A percentile compares a stretch with the other conserved stretches of the same genome.
These are phyloP conservation scores for Alternaria alternata DNA, from an alignment of 2,329 filamentous ascomycete species.

Conservation along the genomic window DNA sequence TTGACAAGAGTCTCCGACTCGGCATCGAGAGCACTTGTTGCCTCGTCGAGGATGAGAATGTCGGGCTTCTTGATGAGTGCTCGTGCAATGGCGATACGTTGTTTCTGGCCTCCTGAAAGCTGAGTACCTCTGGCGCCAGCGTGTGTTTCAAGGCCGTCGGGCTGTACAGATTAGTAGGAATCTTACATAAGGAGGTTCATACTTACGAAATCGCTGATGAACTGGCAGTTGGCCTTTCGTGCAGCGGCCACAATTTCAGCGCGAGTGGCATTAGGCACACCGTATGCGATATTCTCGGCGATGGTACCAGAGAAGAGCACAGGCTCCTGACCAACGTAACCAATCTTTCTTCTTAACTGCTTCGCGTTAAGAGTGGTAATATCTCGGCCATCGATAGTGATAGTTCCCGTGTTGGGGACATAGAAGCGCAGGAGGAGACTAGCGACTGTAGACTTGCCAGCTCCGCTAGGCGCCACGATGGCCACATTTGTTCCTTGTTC, in stretches of 20 bases:
- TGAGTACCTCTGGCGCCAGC: conserved; percentile 93
- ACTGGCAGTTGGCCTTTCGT: conserved; percentile 91
- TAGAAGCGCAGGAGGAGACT: conserved; percentile 94
- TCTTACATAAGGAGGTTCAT: neutral
- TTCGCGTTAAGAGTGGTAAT: conserved; percentile 90
- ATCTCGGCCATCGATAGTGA: conserved; percentile 85
- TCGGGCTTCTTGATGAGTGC: conserved; percentile 95
- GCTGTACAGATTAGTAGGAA: conserved; percentile 56
- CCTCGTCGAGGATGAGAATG: conserved; percentile 93
- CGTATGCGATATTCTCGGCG: conserved; percentile 91
- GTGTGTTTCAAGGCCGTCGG: conserved; percentile 91
- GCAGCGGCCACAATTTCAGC: conserved; percentile 87
- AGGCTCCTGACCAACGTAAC: conserved; percentile 94
- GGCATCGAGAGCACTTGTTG: conserved; percentile 93
- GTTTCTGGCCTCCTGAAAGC: conserved; percentile 94
- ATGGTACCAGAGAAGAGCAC: conserved; percentile 88
- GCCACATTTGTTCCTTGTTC: conserved; percentile 94
- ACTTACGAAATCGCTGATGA: conserved; percentile 88
- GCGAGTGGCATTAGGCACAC: conserved; percentile 78
- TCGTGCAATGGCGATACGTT: conserved; percentile 95
- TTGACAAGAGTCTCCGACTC: conserved; percentile 98
- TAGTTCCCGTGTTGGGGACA: conserved; percentile 76
- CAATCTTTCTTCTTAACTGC: conserved; percentile 88
- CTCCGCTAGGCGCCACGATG: conserved; percentile 94
- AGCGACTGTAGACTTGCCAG: conserved; percentile 94